Base-by-base conservation (phyloP, 495 filamentous ascomycete genomes). In the Clavariopsis aquatica region DNA sequence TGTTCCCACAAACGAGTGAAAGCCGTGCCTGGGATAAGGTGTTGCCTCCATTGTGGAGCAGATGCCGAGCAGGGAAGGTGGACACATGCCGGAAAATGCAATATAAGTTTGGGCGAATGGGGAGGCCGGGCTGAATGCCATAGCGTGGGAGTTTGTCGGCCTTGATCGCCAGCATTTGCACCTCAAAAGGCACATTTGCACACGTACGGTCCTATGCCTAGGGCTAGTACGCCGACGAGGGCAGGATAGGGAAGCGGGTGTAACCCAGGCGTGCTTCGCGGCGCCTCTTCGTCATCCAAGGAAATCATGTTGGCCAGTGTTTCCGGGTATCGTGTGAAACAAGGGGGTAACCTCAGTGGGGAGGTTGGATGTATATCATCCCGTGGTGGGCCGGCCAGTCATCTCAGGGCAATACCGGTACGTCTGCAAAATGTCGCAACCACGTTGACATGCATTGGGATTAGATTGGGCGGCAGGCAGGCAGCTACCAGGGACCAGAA, bases 31-130 rank as follows among this genome's bases (percentile, higher is more conserved):
- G 38, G 60, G 49, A 41, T 55, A n/a, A 9, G 24, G n/a, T 20
- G 34, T 53, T 19, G 60, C 60, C 60, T 62, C 29, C 20, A 17
- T 51, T 27, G 22, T 27, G 49, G 60, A 52, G 60, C 15, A 9
- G 49, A 34, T 5, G 26, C 52, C 36, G 20, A 53, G 24, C 36
- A 55, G 49, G 60, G 60, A 46, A 62, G 36, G 60, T 54, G 49
- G 5, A 36, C 27, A 23, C 49, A 62, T 55, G 41, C 19, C 46
- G 20, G 29, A 29, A 6, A 19, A 36, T 36, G 60, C 60, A 62
- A 62, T 62, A 62, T 62, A 62, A 43, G 52, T 2, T 22, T 28
- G 36, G 24, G 47, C 60, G 41, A 62, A 62, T 62, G 47, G 28
- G 60, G 60, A 62, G 55, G 49, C 51, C 55, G 38, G n/a, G 13